Base-by-base conservation (phyloP, 1,139 yeast species). In the Sugiyamaella grinbergsii region DNA sequence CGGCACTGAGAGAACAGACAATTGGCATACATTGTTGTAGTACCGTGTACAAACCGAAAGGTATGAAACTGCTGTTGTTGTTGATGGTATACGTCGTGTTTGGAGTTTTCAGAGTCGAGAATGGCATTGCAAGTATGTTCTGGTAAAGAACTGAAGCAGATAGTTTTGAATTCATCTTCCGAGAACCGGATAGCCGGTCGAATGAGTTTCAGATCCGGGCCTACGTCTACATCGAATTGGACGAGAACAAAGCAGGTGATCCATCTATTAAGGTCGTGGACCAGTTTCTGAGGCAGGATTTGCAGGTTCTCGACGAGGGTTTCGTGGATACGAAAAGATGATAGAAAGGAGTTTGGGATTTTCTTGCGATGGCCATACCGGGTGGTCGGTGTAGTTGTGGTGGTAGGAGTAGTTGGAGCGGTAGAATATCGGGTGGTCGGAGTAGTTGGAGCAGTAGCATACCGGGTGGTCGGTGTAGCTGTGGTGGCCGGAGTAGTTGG, bases 181-280 rank as follows among this genome's bases (percentile, higher is more conserved):
- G 58, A 51, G 49, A 64, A 61, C 44, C 53, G 52, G 23, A 48
- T 36, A 10, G 51, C 54, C 1, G 69, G 69, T 13, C 67, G 61
- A 33, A 65, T 63, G 20, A 65, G 52, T 49, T 65, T 65, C 46
- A 65, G 57, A 50, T 64, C 69, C 0, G 71, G 71, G 1, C 71
- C 71, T 10, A 67, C 56, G 44, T 67, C 65, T 7, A 63, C 64
- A 48, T 68, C 70, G 52, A 67, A 67, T 47, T 68, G 69, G n/a
- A 68, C 64, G 43, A 66, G 63, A 42, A 67, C 52, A 47, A 66
- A 58, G 47, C 68, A 64, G 16, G 55, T 45, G 31, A 62, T 52
- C 70, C 68, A 67, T 15, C 64, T 57, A 20, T 54, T 52, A 20
- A 58, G 51, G 11, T 41, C 42, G 13, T 51, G 50, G 5, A 56